Percentiles rank a stretch among this genome's conserved stretches.
phyloP scores from a whole-genome alignment of 2,329 filamentous ascomycete species.

The Trichoderma semiorbis region DNA sequence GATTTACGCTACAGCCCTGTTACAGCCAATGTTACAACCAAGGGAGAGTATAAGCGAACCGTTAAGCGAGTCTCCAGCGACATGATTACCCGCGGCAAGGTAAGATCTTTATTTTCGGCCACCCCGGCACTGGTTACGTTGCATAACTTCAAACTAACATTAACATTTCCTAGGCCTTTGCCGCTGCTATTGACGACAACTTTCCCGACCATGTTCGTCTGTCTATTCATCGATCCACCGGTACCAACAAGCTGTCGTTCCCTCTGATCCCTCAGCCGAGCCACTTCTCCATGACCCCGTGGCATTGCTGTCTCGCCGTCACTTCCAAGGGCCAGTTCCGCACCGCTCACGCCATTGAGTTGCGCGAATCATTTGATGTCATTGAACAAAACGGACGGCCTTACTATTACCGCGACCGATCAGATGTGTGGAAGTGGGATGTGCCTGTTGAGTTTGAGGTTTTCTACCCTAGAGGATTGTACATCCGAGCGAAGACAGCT shows the following conservation, averaged over 20 bases:
- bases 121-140: neutral
- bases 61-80: neutral
- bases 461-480: neutral
- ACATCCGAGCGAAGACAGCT: neutral
- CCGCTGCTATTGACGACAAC: neutral
- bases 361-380: neutral
- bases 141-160: neutral
- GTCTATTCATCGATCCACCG: neutral
- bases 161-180: neutral
- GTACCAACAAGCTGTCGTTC: neutral
- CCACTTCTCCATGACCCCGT: neutral
- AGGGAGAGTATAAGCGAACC: neutral
- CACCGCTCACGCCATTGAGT: neutral
- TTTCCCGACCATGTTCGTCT: neutral
- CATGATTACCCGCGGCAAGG: constrained; percentile 4
- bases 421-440: neutral
- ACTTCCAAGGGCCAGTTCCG: neutral
- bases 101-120: neutral
- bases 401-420: neutral
- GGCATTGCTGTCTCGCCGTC: neutral
- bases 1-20: neutral
- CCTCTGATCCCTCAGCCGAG: neutral
- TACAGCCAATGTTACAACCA: neutral
- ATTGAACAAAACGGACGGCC: neutral
- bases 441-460: neutral